Percentiles rank a stretch among this genome's conserved stretches.
Evolutionary conservation across 306 rosid genomes (phyloP).

Genomic region (Casuarina glauca): DNA sequence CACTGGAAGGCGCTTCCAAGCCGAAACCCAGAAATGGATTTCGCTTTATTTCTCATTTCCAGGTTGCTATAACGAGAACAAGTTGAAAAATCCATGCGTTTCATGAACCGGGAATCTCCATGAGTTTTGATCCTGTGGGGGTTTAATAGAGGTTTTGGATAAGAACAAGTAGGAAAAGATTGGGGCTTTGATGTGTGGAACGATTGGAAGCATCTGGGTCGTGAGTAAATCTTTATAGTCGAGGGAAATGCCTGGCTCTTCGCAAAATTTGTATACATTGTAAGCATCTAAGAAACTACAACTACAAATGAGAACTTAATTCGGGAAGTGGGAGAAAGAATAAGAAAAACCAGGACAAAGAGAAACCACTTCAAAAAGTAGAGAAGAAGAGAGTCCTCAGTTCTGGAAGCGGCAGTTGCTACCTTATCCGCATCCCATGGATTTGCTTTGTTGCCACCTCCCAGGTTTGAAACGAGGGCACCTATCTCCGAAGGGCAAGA

Average conservation of each 20-base stretch:
- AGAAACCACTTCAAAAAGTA: neutral
- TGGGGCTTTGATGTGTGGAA: conserved; percentile 38
- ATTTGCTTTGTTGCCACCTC: too few relatives aligned
- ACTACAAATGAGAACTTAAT: conserved; percentile 13
- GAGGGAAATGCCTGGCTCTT: conserved; percentile 58
- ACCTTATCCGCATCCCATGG: conserved; percentile 37
- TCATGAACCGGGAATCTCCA: conserved; percentile 24
- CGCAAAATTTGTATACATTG: conserved; percentile 58
- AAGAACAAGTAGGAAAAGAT: conserved; percentile 35
- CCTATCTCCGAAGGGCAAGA: neutral
- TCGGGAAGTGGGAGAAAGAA: neutral
- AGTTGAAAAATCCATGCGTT: conserved; percentile 20
- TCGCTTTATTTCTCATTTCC: conserved; percentile 26
- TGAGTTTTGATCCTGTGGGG: conserved; percentile 23
- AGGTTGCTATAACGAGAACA: conserved; percentile 13
- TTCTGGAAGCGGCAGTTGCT: neutral
- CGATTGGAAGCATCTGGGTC: conserved; percentile 49
- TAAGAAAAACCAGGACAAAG: neutral
- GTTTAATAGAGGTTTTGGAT: conserved; percentile 44
- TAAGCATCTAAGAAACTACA: neutral
- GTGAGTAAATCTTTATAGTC: conserved; percentile 56
- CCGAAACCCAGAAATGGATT: conserved; percentile 29
- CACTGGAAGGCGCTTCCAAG: conserved; percentile 34
- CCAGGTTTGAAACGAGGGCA: neutral
- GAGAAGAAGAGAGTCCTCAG: neutral